phyloP scores from a whole-genome alignment of 2,329 filamentous ascomycete genomes.

The Penicillium sp. region DNA sequence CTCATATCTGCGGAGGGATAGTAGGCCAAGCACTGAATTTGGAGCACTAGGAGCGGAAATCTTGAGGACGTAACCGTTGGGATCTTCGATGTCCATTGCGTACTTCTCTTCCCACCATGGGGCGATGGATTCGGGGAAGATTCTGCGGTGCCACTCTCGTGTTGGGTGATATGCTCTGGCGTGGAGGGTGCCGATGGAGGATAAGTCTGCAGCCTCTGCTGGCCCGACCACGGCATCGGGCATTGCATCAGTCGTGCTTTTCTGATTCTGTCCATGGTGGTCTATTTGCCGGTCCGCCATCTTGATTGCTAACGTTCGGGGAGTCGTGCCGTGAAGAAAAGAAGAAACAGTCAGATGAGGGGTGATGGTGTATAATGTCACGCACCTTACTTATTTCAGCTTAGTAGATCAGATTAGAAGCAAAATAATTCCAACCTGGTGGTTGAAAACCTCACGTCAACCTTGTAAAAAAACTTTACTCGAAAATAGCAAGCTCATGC shows the following conservation, averaged over 20 bases:
- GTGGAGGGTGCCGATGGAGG: constrained; percentile 1
- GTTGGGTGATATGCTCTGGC: not conserved
- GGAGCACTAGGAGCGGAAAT: not conserved
- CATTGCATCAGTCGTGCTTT: not conserved
- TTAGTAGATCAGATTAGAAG: no score
- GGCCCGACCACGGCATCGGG: not conserved
- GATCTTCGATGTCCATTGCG: not conserved
- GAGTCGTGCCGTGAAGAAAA: no score
- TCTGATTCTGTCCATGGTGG: no score
- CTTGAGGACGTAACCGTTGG: not conserved
- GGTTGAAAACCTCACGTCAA: no score
- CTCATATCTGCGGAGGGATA: not conserved
- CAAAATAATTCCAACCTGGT: no score
- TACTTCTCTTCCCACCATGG: not conserved
- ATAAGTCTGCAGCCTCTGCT: not conserved
- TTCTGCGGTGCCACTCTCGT: not conserved
- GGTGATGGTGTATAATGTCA: no score
- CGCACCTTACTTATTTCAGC: no score
- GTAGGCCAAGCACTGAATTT: not conserved
- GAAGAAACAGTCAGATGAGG: no score
- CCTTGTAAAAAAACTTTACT: no score
- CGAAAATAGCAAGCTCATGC: no score
- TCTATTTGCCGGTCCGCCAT: no score
- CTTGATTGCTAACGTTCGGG: no score
- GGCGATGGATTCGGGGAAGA: not conserved